Base-by-base conservation (phyloP, 768 basidiomycete species). In the Termitomyces bulborhizus region DNA sequence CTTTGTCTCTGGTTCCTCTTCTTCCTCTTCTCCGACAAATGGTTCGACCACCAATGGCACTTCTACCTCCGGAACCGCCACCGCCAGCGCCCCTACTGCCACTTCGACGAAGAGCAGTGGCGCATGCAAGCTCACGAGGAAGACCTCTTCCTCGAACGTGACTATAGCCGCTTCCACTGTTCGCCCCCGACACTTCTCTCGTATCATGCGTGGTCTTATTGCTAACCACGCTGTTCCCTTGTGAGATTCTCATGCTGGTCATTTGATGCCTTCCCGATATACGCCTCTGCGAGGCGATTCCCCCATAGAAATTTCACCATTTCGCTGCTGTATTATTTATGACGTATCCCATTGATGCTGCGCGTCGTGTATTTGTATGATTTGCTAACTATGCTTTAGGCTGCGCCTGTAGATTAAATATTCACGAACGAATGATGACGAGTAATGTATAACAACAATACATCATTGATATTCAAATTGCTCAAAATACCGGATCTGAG, bases 121-220 rank as follows among this genome's bases (percentile, higher is more conserved):
- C 29, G 52, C 51, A 21, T 68, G 67, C 55, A 62, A 59, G 51
- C 62, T 67, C 40, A 57, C 21, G 45, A 58, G 45, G 54, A 34
- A 44, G 9, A 37, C 47, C 5, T 12, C 54, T 29, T 59, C 62
- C 6, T 46, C 47, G 4, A 54, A 27, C 7, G 52, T 53, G 18
- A 46, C 51, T 3, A 36, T 26, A 2, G 50, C 54, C 26, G 59
- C 58, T 13, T 29, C 54, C 26, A 52, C 54, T 36, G 43, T 60
- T 32, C 62, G 57, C 13, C 69, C 66, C 1, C 65, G 66, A 16
- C 65, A 66, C 43, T 42, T 69, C 48, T 66, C 65, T 34, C 69
- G 68, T 11, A 58, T 70, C 26, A 70, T 70, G 69, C 63, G 68
- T 40, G 59, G 63, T 3, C 60, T 68, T 31, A 56, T 63, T 21